Percentiles rank a stretch among this genome's conserved stretches.
Evolutionary conservation across 2,329 filamentous ascomycete species (phyloP).

Genomic region (Alternaria viburni): DNA sequence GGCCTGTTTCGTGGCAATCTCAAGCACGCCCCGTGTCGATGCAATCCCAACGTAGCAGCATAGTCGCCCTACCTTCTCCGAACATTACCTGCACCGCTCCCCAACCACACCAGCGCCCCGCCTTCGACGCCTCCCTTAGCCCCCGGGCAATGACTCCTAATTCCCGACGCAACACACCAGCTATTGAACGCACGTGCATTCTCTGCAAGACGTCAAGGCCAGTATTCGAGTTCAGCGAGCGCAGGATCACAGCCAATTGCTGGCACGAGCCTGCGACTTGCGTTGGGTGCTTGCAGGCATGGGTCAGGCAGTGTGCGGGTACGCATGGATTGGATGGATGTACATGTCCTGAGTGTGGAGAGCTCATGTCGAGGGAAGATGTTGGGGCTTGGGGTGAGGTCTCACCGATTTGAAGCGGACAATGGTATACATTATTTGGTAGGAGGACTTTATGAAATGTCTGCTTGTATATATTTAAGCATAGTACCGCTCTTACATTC

Average conservation of each 20-base stretch:
- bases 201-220: slow-evolving; percentile 34
- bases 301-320: slow-evolving; percentile 31
- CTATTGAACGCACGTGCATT: slow-evolving; percentile 30
- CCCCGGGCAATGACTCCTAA: slow-evolving; percentile 9
- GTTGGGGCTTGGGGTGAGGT: slow-evolving; percentile 30
- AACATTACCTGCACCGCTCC: slow-evolving; percentile 14
- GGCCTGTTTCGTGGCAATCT: slow-evolving; percentile 18
- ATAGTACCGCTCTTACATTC: slow-evolving; percentile 1
- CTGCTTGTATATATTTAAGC: neutral
- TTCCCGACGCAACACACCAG: slow-evolving; percentile 25
- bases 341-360: slow-evolving; percentile 40
- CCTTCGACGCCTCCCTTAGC: neutral
- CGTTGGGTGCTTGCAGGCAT: slow-evolving; percentile 30
- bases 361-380: slow-evolving; percentile 33
- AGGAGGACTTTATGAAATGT: neutral
- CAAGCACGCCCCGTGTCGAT: slow-evolving; percentile 16
- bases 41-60: slow-evolving; percentile 15
- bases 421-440: neutral
- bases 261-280: slow-evolving; percentile 40
- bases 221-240: slow-evolving; percentile 26
- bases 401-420: neutral
- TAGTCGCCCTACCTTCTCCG: neutral
- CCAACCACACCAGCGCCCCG: slow-evolving; percentile 2
- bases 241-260: slow-evolving; percentile 32
- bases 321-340: slow-evolving; percentile 24